Conservation (phyloP, 177 flowering plant species). For the Tripterygium wilfordii region DNA sequence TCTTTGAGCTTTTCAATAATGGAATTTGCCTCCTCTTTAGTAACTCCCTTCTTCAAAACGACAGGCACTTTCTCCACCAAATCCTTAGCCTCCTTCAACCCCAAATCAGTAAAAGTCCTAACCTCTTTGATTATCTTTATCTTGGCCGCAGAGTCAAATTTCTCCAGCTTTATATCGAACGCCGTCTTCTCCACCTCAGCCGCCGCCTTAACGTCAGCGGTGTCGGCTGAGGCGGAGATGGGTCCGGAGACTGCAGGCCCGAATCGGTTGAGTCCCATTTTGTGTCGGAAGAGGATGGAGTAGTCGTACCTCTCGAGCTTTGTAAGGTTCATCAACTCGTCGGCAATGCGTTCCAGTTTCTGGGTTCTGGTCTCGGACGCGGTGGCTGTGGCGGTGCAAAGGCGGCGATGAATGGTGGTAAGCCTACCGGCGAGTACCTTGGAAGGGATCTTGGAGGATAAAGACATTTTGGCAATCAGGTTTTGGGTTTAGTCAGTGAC, state of each 20-base stretch:
- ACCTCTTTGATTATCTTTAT: slow-evolving; percentile 79
- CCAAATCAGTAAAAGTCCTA: slow-evolving; percentile 66
- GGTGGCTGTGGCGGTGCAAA: slow-evolving; percentile 24
- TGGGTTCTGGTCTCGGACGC: slow-evolving; percentile 27
- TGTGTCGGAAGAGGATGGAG: slow-evolving; percentile 46
- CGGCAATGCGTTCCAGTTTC: slow-evolving; percentile 65
- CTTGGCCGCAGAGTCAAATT: slow-evolving; percentile 66
- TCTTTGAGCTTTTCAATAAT: slow-evolving; percentile 62
- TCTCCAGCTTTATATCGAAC: slow-evolving; percentile 74
- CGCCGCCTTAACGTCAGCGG: slow-evolving; percentile 27
- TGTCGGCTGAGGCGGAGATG: slow-evolving; percentile 3
- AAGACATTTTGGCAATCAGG: too few species aligned
- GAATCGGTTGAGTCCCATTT: slow-evolving; percentile 50
- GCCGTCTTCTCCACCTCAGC: slow-evolving; percentile 60
- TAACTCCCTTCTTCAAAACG: slow-evolving; percentile 63
- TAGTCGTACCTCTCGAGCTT: slow-evolving; percentile 63
- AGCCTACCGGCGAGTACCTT: slow-evolving; percentile 15
- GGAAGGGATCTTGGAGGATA: slow-evolving; percentile 16
- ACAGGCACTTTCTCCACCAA: slow-evolving; percentile 74
- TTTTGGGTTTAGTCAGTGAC: too few species aligned
- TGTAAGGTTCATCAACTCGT: slow-evolving; percentile 55
- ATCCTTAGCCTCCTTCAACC: slow-evolving; percentile 81
- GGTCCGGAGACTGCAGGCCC: slow-evolving; percentile 30
- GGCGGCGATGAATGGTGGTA: slow-evolving; percentile 12
- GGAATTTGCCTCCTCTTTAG: slow-evolving; percentile 55